Evolutionary conservation across 257 asterid genomes (phyloP), one percentile per base, ranked within the genome.

Genomic region (Eucommia ulmoides): DNA sequence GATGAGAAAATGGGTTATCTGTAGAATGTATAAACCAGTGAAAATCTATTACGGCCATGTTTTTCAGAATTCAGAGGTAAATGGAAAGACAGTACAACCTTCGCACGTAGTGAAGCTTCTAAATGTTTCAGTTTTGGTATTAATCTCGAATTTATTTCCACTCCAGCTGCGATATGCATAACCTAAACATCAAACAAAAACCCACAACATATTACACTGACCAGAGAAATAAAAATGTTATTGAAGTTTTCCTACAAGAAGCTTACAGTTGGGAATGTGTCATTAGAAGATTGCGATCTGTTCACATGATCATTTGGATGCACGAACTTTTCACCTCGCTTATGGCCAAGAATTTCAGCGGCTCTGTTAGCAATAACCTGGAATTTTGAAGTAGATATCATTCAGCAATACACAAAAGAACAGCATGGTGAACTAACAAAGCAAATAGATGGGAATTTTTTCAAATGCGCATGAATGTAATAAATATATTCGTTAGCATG

Each of bases 341-440:
- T 72, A 71, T 86, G 87, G 53, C 96, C 99, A 19, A 91, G 92
- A 66, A 91, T 86, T 67, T 91, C 96, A 66, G 89, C 86, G 25
- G 99, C 99, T 74, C 99, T 81, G 58, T 91, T 91, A 49, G 99
- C 96, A 66, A 91, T 86, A 50, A 91, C 99, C 99, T 91, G 70
- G 41, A 71, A n/a, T n/a, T n/a, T n/a, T n/a, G n/a, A n/a, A n/a
- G n/a, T n/a, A n/a, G n/a, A n/a, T n/a, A n/a, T n/a, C n/a, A n/a
- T n/a, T n/a, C n/a, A n/a, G n/a, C n/a, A n/a, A n/a, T n/a, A n/a
- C n/a, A n/a, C n/a, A n/a, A n/a, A n/a, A n/a, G n/a, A n/a, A n/a
- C n/a, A n/a, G n/a, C n/a, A n/a, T n/a, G n/a, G n/a, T n/a, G n/a
- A n/a, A n/a, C n/a, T n/a, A n/a, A n/a, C n/a, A n/a, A n/a, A n/a